Evolutionary conservation across 176 grass and related monocot species (phyloP), one percentile per base, ranked within the genome.

Genomic region (Triticum turgidum): DNA sequence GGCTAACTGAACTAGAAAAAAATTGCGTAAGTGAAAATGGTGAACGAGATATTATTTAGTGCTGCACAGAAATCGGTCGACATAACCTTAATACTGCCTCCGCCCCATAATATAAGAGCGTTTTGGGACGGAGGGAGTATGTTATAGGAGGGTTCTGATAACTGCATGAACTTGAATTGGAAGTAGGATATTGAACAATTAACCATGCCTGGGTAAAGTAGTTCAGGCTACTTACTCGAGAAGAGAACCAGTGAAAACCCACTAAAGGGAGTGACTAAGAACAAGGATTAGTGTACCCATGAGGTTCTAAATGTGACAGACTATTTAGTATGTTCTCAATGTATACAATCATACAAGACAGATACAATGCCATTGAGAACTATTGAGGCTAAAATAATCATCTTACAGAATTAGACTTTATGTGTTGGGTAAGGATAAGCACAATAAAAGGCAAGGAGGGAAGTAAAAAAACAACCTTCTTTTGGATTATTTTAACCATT

Each of bases 401-500:
- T 20, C 52, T 20, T 20, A 56, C 52, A 56, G 52, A 56, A 56
- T 56, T 56, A 56, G 17, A 56, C 17, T 56, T 56, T 56, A 52
- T 52, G 17, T 11, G 58, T 49, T 47, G 22, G 61, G 39, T n/a
- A 75, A 67, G 41, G 49, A 3, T 17, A 61, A 51, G 37, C 2
- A 18, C 56, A 84, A 30, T 7, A 18, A 84, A 66, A 64, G 39
- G 29, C 64, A 64, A 65, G 59, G 37, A 77, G 13, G 49, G 25
- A n/a, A 75, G 29, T 45, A 76, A 20, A 73, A 73, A 18, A 92
- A 94, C 92, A 18, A 92, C 97, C 92, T 96, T 93, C 88, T 96
- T 99, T 75, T 84, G 93, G 77, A 96, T 93, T 86, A 94, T 99
- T 94, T 96, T 99, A 66, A 92, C 86, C 90, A 99, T 96, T 90